Evolutionary conservation across 768 basidiomycete species (phyloP).

Genomic region (Boletus barrowsii): DNA sequence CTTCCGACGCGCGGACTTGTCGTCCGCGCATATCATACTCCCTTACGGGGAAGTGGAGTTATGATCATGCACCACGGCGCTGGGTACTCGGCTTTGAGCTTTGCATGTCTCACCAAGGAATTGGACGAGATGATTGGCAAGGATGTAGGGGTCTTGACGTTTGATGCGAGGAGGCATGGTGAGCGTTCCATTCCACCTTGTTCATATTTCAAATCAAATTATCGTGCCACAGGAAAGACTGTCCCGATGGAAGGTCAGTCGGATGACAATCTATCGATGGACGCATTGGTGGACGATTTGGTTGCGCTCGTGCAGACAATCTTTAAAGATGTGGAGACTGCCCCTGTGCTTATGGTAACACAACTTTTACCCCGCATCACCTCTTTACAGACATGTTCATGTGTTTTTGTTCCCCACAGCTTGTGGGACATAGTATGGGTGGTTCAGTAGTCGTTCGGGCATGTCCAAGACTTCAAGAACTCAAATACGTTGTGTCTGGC

Average conservation of each 20-base stretch:
- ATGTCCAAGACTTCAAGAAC: constrained; percentile 61
- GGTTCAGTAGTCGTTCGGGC: constrained; percentile 82
- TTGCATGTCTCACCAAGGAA: constrained; percentile 88
- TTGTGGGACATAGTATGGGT: constrained; percentile 96
- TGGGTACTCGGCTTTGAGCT: constrained; percentile 86
- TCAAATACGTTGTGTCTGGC: constrained; percentile 69
- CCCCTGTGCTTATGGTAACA: constrained; percentile 72
- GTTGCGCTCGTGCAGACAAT: constrained; percentile 63
- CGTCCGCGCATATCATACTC: constrained; percentile 81
- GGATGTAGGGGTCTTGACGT: constrained; percentile 75
- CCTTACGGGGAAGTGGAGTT: constrained; percentile 58
- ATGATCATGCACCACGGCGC: constrained; percentile 96
- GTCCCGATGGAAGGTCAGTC: constrained; percentile 17
- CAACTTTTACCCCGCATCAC: background rate
- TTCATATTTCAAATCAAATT: background rate
- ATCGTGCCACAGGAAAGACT: constrained; percentile 22
- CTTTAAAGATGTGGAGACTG: constrained; percentile 58
- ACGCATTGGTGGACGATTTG: constrained; percentile 71
- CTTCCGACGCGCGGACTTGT: constrained; percentile 62
- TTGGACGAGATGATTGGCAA: constrained; percentile 56
- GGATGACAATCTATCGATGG: constrained; percentile 54
- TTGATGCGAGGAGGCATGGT: constrained; percentile 91
- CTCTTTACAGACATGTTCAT: background rate
- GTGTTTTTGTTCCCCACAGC: constrained; percentile 36
- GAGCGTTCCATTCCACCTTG: constrained; percentile 20